These are phyloP conservation scores for Claviceps sp. DNA, from an alignment of 2,329 filamentous ascomycete species.

Conservation along the genomic window DNA sequence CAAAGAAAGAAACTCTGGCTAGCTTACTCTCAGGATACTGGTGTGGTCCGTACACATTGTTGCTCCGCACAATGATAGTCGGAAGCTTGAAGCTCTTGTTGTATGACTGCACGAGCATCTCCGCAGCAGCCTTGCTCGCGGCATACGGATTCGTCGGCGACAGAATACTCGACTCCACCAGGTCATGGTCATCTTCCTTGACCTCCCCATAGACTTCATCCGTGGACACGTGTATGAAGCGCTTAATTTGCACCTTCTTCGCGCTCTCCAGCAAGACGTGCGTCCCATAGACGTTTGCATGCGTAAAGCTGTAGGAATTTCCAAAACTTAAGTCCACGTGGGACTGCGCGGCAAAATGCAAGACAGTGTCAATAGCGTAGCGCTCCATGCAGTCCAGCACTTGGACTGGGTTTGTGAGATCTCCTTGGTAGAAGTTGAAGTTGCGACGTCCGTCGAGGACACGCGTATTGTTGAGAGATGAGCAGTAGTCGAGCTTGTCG, in stretches of 20 bases:
- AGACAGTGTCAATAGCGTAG: constrained; percentile 63
- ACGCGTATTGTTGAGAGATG: constrained; percentile 67
- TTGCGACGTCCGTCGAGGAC: constrained; percentile 54
- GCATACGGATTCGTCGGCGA: constrained; percentile 74
- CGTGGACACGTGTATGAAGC: constrained; percentile 73
- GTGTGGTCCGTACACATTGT: constrained; percentile 77
- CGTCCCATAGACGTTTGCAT: constrained; percentile 74
- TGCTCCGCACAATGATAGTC: constrained; percentile 66
- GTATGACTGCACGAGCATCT: constrained; percentile 82
- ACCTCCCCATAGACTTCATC: constrained; percentile 81
- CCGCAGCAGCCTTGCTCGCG: constrained; percentile 67
- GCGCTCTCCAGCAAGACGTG: constrained; percentile 69
- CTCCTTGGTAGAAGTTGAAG: constrained; percentile 68
- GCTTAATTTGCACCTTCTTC: constrained; percentile 54
- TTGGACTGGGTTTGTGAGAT: constrained; percentile 58
- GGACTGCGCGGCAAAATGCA: constrained; percentile 78
- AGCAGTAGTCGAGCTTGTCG: constrained; percentile 75
- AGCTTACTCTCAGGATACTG: constrained; percentile 69
- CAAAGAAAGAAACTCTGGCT: background rate
- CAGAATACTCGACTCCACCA: constrained; percentile 60
- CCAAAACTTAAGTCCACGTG: constrained; percentile 75
- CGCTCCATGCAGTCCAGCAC: constrained; percentile 59
- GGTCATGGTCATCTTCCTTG: constrained; percentile 54
- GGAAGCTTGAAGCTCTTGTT: constrained; percentile 72
- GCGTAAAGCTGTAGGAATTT: constrained; percentile 70